Conservation (phyloP, 2,329 filamentous ascomycete genomes). For the Cladosporium sp. region DNA sequence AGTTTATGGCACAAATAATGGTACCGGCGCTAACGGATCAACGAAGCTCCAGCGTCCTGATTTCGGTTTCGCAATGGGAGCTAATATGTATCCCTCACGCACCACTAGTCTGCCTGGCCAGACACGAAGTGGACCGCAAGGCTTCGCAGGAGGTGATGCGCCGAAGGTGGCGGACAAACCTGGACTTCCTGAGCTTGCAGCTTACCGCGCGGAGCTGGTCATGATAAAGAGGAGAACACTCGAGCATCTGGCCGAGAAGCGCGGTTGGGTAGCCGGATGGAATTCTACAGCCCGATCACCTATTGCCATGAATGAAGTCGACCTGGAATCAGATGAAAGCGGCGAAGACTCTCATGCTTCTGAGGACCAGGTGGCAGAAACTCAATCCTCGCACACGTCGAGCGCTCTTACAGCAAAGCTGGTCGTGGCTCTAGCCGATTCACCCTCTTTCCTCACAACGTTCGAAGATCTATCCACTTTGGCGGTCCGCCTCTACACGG, state of each 20-base stretch:
- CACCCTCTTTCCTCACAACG: constrained; percentile 6
- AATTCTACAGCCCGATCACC: constrained; percentile 2
- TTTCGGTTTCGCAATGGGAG: constrained; percentile 34
- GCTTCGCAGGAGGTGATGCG: constrained; percentile 24
- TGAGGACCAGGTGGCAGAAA: background rate
- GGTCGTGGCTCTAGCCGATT: constrained; percentile 2
- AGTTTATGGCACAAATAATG: background rate
- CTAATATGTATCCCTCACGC: constrained; percentile 37
- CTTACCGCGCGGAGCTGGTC: constrained; percentile 79
- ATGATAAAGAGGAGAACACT: constrained; percentile 78
- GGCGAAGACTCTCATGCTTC: constrained; percentile 12
- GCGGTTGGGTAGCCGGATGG: constrained; percentile 80
- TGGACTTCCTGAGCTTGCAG: constrained; percentile 77
- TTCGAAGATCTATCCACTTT: constrained; percentile 43
- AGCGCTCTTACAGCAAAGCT: background rate
- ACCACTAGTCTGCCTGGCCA: constrained; percentile 30
- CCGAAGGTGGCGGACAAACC: constrained; percentile 30
- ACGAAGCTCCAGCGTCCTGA: constrained; percentile 25
- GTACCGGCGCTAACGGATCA: background rate
- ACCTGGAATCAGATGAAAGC: constrained; percentile 35
- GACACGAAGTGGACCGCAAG: constrained; percentile 24
- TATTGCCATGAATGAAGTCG: constrained; percentile 36
- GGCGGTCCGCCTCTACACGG: constrained; percentile 77
- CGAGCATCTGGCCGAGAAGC: constrained; percentile 69
- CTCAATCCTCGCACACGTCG: background rate